Percentiles rank a stretch among this genome's conserved stretches.
phyloP scores from a whole-genome alignment of 768 basidiomycete species.

The Podaxis sp. region DNA sequence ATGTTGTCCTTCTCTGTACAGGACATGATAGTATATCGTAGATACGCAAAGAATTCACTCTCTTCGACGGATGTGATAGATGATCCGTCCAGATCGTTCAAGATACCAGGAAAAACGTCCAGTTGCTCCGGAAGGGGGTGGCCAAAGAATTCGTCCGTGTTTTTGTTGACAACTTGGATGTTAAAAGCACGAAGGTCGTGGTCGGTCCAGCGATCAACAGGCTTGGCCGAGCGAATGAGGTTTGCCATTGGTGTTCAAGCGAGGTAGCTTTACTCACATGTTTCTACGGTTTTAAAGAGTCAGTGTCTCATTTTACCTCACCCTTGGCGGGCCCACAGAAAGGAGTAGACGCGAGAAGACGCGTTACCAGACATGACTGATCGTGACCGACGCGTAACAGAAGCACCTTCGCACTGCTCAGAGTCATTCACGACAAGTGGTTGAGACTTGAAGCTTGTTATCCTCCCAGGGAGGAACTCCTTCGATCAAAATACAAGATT shows the following conservation, averaged over 20 bases:
- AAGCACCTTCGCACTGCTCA: neutral
- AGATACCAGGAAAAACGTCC: neutral
- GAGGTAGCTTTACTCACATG: too few species aligned
- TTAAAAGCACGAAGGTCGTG: neutral
- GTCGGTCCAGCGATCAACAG: neutral
- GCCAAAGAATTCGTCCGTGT: neutral
- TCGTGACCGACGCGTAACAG: conserved; percentile 7
- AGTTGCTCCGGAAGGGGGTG: too few species aligned
- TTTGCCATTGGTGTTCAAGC: neutral
- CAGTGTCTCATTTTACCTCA: too few species aligned
- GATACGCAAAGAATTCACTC: neutral
- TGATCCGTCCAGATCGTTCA: neutral
- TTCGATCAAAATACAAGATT: neutral
- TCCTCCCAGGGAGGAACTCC: neutral
- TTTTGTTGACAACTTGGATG: neutral
- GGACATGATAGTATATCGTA: neutral
- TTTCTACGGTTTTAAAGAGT: too few species aligned
- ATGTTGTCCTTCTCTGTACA: neutral
- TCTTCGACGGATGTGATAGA: neutral
- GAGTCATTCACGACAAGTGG: neutral
- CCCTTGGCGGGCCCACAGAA: too few species aligned
- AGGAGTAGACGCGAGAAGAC: neutral
- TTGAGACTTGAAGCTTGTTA: neutral
- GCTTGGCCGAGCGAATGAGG: neutral
- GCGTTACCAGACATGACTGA: conserved; percentile 4